Base-by-base conservation (phyloP, 2,329 filamentous ascomycete species). In the Akanthomyces muscarius region DNA sequence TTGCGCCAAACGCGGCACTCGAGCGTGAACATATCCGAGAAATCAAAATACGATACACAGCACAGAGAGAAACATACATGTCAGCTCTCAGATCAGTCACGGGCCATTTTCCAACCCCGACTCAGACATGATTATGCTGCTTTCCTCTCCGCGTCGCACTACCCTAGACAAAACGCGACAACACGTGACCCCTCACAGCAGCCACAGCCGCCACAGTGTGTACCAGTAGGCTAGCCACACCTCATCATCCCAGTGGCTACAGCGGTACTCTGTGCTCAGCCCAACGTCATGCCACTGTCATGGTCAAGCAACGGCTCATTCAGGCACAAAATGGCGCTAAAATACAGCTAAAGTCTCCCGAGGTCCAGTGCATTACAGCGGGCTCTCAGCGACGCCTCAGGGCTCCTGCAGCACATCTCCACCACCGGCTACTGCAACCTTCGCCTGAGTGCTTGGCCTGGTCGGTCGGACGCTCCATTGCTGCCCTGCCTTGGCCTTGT, bases 401-500 rank as follows among this genome's bases (percentile, higher is more conserved):
- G 16, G 47, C 23, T 11, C 13, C 11, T 25, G n/a, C 13, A 30
- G 47, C 23, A 5, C 23, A 30, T 50, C 47, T 25, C 47, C 47
- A 36, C 52, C 18, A 42, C 33, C 16, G 36, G 36, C 33, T 30
- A 30, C 23, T 36, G 48, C 38, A 38, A 38, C 28, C 33, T 38
- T 21, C 5, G 38, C 38, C 38, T 16, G 33, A 11, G 4, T 30
- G 28, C 21, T 30, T 30, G 6, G 28, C 28, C 28, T 30, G 28
- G 6, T 30, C 28, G 54, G 41, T 36, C n/a, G 28, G 10, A n/a
- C 30, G 45, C 56, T 18, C 33, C 38, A 23, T 30, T 47, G 58
- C 50, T 61, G 58, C 58, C 58, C 58, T 54, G 59, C 10, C 55
- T 55, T n/a, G 14, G 16, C 45, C 45, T 33, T 41, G 18, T 45